Evolutionary conservation across 495 filamentous ascomycete genomes (phyloP).

Genomic region (Penicillium coffeae): DNA sequence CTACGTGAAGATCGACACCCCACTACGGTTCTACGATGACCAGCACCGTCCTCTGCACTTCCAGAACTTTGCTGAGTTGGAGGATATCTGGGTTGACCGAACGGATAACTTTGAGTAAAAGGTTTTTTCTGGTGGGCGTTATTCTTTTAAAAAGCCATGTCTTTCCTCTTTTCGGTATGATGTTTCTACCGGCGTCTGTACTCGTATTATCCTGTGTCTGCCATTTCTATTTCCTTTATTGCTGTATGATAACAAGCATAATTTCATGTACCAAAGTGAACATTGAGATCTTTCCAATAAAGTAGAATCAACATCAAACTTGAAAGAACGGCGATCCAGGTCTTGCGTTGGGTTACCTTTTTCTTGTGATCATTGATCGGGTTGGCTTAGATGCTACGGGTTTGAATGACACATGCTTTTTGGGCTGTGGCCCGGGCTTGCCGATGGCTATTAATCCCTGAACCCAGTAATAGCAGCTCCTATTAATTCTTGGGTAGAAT

Average conservation of each 20-base stretch:
- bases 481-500: too few species aligned
- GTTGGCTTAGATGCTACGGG: too few species aligned
- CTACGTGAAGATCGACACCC: constrained; percentile 90
- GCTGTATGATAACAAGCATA: constrained; percentile 24
- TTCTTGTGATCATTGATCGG: too few species aligned
- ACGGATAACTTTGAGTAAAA: constrained; percentile 77
- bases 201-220: constrained; percentile 10
- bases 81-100: constrained; percentile 86
- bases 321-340: too few species aligned
- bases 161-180: constrained; percentile 14
- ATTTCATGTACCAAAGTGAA: constrained; percentile 26
- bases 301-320: too few species aligned
- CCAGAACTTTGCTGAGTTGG: constrained; percentile 85
- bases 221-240: constrained; percentile 7
- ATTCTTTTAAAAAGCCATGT: constrained; percentile 13
- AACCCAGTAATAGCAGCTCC: too few species aligned
- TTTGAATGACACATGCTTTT: too few species aligned
- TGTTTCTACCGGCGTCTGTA: constrained; percentile 10
- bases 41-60: constrained; percentile 93
- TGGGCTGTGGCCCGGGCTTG: too few species aligned
- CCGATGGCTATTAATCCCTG: too few species aligned
- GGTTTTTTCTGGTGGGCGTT: constrained; percentile 20
- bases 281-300: too few species aligned
- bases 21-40: constrained; percentile 84
- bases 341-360: too few species aligned